phyloP scores from a whole-genome alignment of 371 early-diverging fungal species.

The Nematocida homosporus region DNA sequence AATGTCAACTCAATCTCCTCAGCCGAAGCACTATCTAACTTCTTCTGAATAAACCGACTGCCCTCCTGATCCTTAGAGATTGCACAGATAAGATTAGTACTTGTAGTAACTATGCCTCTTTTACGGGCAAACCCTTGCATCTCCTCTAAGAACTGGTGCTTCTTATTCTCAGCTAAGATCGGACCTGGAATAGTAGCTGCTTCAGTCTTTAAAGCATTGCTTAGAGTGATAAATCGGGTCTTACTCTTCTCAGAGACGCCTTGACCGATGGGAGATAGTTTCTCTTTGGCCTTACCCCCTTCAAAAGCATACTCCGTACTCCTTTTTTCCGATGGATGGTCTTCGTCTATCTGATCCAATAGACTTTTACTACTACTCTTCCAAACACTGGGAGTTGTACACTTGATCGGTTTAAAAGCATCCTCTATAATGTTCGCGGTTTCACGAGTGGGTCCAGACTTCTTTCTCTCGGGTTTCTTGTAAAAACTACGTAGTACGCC shows the following conservation, averaged over 20 bases:
- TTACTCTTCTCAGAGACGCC: constrained; percentile 34
- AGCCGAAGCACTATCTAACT: constrained; percentile 79
- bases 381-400: constrained; percentile 31
- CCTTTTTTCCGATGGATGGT: constrained; percentile 47
- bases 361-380: constrained; percentile 35
- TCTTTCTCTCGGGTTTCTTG: neutral
- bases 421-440: constrained; percentile 47
- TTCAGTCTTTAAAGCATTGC: constrained; percentile 6
- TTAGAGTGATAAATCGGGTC: constrained; percentile 3
- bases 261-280: constrained; percentile 44
- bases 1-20: constrained; percentile 91
- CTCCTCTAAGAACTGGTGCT: constrained; percentile 48
- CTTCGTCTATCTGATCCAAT: constrained; percentile 53
- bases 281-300: neutral
- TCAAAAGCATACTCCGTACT: constrained; percentile 51
- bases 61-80: constrained; percentile 89
- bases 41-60: constrained; percentile 95
- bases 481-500: too few relatives aligned
- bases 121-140: constrained; percentile 40
- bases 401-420: constrained; percentile 52
- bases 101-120: constrained; percentile 6
- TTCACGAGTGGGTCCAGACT: constrained; percentile 8
- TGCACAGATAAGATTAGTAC: constrained; percentile 26
- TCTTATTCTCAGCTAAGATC: neutral
- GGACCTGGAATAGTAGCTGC: neutral